These are phyloP conservation scores for Drosera capensis DNA, from an alignment of 148 eudicot species.

Conservation along the genomic window DNA sequence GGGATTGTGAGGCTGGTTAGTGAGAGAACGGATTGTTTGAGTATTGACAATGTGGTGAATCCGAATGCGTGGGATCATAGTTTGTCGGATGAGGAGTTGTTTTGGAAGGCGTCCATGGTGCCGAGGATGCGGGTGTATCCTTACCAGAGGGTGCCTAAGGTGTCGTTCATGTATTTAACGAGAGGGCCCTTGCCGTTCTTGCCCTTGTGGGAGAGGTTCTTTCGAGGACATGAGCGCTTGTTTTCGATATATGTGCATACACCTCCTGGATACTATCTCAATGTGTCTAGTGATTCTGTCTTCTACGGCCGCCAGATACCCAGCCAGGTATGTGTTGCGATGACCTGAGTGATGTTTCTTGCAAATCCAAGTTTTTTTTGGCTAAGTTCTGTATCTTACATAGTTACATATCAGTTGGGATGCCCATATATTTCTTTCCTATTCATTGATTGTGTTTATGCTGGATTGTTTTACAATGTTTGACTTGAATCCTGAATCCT, in stretches of 20 bases:
- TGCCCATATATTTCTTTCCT: too few relatives aligned
- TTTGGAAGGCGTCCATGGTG: constrained; percentile 57
- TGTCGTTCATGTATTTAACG: constrained; percentile 73
- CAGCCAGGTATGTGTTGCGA: constrained; percentile 37
- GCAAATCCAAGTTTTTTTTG: not conserved
- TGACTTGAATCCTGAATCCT: too few relatives aligned
- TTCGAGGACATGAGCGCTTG: constrained; percentile 40
- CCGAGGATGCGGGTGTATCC: constrained; percentile 32
- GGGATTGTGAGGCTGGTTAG: too few relatives aligned
- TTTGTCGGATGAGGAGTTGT: constrained; percentile 38
- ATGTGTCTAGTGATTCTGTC: constrained; percentile 25
- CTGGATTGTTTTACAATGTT: too few relatives aligned
- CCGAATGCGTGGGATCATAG: constrained; percentile 38
- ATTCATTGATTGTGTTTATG: too few relatives aligned
- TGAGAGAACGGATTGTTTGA: constrained; percentile 1
- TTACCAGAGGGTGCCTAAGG: constrained; percentile 27
- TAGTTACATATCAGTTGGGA: too few relatives aligned
- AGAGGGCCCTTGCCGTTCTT: constrained; percentile 31
- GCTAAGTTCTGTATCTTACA: too few relatives aligned
- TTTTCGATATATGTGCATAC: constrained; percentile 59
- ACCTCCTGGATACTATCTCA: constrained; percentile 12
- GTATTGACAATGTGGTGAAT: not conserved
- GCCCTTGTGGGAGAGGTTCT: constrained; percentile 68
- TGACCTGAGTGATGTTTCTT: not conserved
- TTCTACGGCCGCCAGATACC: constrained; percentile 47